Conservation (phyloP, 208 protist genomes). For the Trypanosoma scelopori region DNA sequence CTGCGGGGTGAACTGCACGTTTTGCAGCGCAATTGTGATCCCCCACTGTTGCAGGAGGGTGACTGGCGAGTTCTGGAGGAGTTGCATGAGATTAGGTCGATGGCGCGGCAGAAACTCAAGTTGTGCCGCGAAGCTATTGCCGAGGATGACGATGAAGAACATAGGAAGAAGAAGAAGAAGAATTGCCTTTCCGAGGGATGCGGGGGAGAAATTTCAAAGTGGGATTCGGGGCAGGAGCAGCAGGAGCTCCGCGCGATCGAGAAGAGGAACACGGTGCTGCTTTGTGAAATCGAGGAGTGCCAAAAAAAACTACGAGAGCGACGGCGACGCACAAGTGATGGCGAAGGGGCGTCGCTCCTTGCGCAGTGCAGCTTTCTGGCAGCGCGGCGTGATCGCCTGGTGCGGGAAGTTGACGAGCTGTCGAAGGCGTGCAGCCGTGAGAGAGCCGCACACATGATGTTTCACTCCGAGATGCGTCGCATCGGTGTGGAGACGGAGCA, state of each 20-base stretch:
- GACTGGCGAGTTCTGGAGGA: constrained; percentile 6
- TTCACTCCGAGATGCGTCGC: not conserved
- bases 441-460: not conserved
- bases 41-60: too few relatives aligned
- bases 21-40: too few relatives aligned
- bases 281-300: not conserved
- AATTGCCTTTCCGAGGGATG: not conserved
- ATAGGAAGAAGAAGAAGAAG: not conserved
- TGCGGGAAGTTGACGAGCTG: constrained; percentile 1
- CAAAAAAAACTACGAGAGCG: not conserved
- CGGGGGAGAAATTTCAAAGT: not conserved
- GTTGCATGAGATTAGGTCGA: not conserved
- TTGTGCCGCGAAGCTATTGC: not conserved
- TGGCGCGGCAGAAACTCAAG: not conserved
- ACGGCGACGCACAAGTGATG: not conserved
- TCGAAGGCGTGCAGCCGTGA: not conserved
- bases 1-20: not conserved
- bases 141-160: not conserved
- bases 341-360: not conserved
- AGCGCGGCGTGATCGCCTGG: constrained; percentile 1
- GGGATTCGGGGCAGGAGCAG: not conserved
- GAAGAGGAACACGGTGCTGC: not conserved
- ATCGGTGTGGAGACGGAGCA: not conserved
- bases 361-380: constrained; percentile 3
- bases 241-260: not conserved